Base-by-base conservation (phyloP, 495 filamentous ascomycete genomes). In the Zalerion maritima region DNA sequence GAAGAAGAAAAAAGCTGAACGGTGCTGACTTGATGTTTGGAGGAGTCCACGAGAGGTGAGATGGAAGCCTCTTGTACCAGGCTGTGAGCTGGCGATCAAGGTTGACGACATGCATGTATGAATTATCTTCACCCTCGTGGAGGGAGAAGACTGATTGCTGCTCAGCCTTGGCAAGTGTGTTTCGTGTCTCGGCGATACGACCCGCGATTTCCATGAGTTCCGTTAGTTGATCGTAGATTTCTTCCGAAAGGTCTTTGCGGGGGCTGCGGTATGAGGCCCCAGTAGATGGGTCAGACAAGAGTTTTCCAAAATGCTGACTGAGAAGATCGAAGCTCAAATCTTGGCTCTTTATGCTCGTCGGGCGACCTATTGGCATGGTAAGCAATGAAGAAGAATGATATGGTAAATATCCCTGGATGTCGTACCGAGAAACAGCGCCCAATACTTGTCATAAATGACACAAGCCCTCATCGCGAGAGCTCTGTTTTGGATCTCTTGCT, bases 161-260 rank as follows among this genome's bases (percentile, higher is more conserved):
- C 7, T 46, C 37, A 5, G 31, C 21, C 12, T 36, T 32, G 4
- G 31, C 31, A 8, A 24, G 24, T 11, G 41, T 32, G 22, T 56
- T 43, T 21, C 39, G 40, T 21, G 47, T 49, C 29, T 66, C 64
- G 0, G 60, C 48, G 12, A 67, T 58, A 41, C 50, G 55, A 27
- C 57, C 57, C 6, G 63, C 58, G n/a, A 68, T 47, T 31, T 60
- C 58, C 58, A 70, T 57, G 2, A 70, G 52, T 38, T 64, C 56
- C 21, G 67, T 39, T 8, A 66, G 43, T 8, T 55, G 45, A 31
- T 60, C 55, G 31, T 64, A 55, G 13, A 67, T 55, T 18, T 57
- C 49, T 2, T 48, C 57, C 21, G 60, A 47, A 11, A 43, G 35
- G 24, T 45, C 47, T 28, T 50, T 57, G 33, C 26, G 43, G 11